Conservation (phyloP, 1,284 basidiomycete genomes). For the Nidula niveotomentosa region DNA sequence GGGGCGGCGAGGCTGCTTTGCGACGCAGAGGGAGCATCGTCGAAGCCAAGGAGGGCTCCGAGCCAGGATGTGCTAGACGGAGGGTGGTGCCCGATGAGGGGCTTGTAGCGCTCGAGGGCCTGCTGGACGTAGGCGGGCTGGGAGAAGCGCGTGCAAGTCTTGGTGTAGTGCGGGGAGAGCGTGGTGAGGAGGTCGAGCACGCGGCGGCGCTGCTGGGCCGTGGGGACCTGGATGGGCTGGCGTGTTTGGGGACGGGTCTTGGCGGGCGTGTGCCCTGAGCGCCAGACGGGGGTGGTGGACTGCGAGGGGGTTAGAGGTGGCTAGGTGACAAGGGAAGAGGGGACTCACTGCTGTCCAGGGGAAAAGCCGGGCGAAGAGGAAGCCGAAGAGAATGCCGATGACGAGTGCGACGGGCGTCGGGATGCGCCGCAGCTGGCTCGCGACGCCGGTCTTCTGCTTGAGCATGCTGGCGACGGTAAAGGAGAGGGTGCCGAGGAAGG, state of each 20-base stretch:
- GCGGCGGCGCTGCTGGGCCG: constrained; percentile 77
- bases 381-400: constrained; percentile 67
- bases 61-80: constrained; percentile 66
- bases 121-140: constrained; percentile 86
- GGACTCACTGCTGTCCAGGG: constrained; percentile 41
- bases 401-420: constrained; percentile 46
- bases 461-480: background rate
- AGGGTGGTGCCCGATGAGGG: constrained; percentile 77
- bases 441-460: constrained; percentile 4
- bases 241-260: constrained; percentile 51
- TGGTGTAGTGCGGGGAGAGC: constrained; percentile 87
- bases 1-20: constrained; percentile 37
- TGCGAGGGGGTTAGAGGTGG: constrained; percentile 7
- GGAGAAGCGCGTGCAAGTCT: constrained; percentile 82
- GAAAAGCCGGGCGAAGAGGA: constrained; percentile 57
- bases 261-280: constrained; percentile 46
- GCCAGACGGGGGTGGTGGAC: constrained; percentile 49
- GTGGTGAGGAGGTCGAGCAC: constrained; percentile 85
- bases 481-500: background rate
- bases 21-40: constrained; percentile 35
- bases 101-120: constrained; percentile 78
- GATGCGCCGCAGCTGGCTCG: constrained; percentile 30
- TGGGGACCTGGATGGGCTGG: constrained; percentile 67
- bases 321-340: background rate
- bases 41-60: constrained; percentile 45